Evolutionary conservation across 1,139 yeast genomes (phyloP), one percentile per base, ranked within the genome.

Genomic region (Geotrichum aggregatum): DNA sequence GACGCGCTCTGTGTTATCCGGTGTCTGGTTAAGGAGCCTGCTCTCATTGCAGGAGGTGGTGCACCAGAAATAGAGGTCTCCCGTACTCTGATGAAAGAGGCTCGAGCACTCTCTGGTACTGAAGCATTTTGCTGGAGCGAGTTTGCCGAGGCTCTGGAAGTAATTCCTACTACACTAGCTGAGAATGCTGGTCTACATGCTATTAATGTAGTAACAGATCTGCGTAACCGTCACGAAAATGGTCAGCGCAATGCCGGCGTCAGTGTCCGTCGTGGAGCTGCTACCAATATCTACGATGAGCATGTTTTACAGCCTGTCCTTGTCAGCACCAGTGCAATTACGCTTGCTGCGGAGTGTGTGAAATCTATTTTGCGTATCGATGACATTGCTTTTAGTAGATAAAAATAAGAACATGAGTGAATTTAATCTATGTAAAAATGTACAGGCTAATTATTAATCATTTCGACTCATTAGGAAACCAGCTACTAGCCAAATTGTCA

Each of bases 51-150:
- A 13, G 99, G 99, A 63, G 98, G 99, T 60, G 98, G 98, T 61
- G 98, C 98, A 4, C 96, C 98, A 46, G 99, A 92, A 73, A 82
- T 92, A 61, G 98, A 92, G 73, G 85, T 91, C n/a, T 84, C 98
- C 4, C 82, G 95, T 63, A 80, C 82, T 24, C 73, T 92, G 62
- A 76, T 80, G 69, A 83, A 82, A 63, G 97, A 91, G 70, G 77
- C 96, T 19, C 79, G 84, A 57, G 74, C 81, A 46, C 75, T 87
- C 59, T 79, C 88, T 21, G 98, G 99, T 46, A 89, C 91, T 6
- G 97, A 92, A 69, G 94, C 95, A 52, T 84, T 89, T 63, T 94
- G 95, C 63, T 92, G 91, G 83, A 86, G 84, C 66, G 98, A 91
- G 71, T 92, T 88, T 73, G 97, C 98, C 19, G 83, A 85, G 64